Conservation (phyloP, 2,329 filamentous ascomycete genomes). For the Xylaria sp. region DNA sequence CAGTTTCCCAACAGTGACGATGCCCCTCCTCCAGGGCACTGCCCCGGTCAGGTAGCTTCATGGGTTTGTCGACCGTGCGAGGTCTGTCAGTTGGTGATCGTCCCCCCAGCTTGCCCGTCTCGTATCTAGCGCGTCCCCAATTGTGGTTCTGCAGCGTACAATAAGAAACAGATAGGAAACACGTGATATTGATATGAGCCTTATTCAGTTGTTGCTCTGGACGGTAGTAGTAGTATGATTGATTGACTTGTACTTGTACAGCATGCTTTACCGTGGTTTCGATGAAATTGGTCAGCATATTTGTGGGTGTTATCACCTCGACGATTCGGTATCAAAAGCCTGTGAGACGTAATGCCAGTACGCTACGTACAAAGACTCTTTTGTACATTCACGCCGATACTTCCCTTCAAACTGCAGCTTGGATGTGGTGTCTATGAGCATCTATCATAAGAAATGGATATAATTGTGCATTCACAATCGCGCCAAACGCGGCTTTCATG, state of each 20-base stretch:
- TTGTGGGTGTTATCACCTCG: neutral
- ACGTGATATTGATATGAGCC: slow-evolving; percentile 18
- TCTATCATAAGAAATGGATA: neutral
- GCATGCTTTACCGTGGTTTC: neutral
- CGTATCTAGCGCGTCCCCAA: slow-evolving; percentile 12
- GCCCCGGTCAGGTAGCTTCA: neutral
- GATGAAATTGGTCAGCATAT: neutral
- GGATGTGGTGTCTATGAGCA: slow-evolving; percentile 4
- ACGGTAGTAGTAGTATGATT: neutral
- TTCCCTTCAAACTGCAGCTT: neutral
- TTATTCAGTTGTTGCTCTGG: neutral
- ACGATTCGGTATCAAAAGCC: neutral
- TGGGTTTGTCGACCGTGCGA: slow-evolving; percentile 17
- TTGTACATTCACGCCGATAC: neutral
- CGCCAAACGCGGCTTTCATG: slow-evolving; percentile 23
- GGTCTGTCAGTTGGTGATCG: slow-evolving; percentile 26
- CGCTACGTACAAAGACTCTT: neutral
- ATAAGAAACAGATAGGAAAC: slow-evolving; percentile 4
- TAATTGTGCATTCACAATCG: slow-evolving; percentile 5
- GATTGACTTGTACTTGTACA: neutral
- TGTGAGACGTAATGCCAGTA: neutral
- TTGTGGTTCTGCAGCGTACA: neutral
- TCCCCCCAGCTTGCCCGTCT: slow-evolving; percentile 26
- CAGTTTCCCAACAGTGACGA: neutral
- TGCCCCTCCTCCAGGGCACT: neutral